A percentile compares a stretch with the other conserved stretches of the same genome.
phyloP scores from a whole-genome alignment of 1,284 basidiomycete genomes.

The Butyriboletus appendiculatus region DNA sequence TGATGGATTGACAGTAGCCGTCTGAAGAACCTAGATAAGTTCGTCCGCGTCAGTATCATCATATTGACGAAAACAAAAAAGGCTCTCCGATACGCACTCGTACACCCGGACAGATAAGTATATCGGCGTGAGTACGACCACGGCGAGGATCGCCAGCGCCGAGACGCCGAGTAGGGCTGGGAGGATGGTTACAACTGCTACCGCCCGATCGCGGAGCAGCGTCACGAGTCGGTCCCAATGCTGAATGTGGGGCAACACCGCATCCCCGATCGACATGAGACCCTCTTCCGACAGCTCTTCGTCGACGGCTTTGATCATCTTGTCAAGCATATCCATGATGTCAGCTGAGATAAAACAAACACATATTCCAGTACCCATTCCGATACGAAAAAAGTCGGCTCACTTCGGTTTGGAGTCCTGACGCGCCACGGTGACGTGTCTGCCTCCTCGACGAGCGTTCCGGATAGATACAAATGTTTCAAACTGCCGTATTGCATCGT shows the following conservation, averaged over 20 bases:
- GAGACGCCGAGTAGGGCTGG: slow-evolving; percentile 21
- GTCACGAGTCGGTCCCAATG: slow-evolving; percentile 19
- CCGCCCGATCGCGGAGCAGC: slow-evolving; percentile 1
- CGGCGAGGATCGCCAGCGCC: slow-evolving; percentile 11
- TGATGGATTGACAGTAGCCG: neutral
- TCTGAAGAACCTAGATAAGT: slow-evolving; percentile 8
- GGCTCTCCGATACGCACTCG: slow-evolving; percentile 17
- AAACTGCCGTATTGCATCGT: slow-evolving; percentile 16
- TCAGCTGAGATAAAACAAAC: slow-evolving; percentile 14
- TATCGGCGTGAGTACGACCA: slow-evolving; percentile 5
- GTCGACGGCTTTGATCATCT: slow-evolving; percentile 27
- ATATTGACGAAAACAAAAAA: no score
- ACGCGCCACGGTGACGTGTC: slow-evolving; percentile 19
- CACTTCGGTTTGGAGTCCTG: slow-evolving; percentile 24
- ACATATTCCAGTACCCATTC: neutral
- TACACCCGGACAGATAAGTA: slow-evolving; percentile 10
- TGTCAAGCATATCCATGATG: slow-evolving; percentile 23
- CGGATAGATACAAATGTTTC: slow-evolving; percentile 21
- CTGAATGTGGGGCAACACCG: slow-evolving; percentile 17
- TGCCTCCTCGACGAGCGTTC: slow-evolving; percentile 15
- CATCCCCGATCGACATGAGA: slow-evolving; percentile 20
- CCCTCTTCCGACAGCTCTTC: slow-evolving; percentile 22
- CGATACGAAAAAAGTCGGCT: neutral
- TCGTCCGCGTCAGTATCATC: slow-evolving; percentile 6
- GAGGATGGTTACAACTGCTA: slow-evolving; percentile 11